Conservation (phyloP, 139 green algal species). For the Chlamydomonas incerta region DNA sequence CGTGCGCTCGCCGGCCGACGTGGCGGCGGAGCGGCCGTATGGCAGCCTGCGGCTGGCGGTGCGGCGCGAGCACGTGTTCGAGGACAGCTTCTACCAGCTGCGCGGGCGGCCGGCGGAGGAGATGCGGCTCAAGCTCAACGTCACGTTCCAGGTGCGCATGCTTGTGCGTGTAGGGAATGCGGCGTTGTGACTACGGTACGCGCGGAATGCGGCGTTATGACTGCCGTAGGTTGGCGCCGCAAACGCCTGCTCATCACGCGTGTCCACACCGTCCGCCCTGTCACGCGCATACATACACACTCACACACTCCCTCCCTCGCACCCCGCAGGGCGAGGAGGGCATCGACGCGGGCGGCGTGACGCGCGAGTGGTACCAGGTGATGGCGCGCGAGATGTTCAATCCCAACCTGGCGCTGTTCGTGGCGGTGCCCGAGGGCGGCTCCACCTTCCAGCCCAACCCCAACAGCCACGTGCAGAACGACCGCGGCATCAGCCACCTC, state of each 20-base stretch:
- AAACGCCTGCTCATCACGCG: too few species aligned
- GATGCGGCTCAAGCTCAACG: conserved; percentile 81
- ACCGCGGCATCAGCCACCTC: conserved; percentile 92
- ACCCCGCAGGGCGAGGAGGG: conserved; percentile 90
- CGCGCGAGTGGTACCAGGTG: conserved; percentile 96
- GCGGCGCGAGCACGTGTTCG: conserved; percentile 90
- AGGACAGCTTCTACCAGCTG: conserved; percentile 98
- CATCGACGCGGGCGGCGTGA: conserved; percentile 96
- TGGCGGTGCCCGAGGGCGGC: conserved; percentile 81
- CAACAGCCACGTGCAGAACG: conserved; percentile 90
- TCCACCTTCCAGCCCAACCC: conserved; percentile 98
- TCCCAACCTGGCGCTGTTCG: conserved; percentile 91
- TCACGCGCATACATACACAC: neutral
- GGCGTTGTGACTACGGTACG: too few species aligned
- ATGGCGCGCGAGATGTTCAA: conserved; percentile 98
- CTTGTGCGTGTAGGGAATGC: too few species aligned
- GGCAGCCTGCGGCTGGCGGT: conserved; percentile 86
- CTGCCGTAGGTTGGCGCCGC: too few species aligned
- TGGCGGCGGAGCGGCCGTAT: conserved; percentile 57
- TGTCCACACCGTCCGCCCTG: neutral
- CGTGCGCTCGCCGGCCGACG: conserved; percentile 47
- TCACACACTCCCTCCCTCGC: too few species aligned
- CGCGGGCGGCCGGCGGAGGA: conserved; percentile 82
- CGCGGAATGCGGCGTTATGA: too few species aligned
- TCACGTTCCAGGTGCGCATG: conserved; percentile 81